These are phyloP conservation scores for Hemisphaericaspora xylanilytica DNA, from an alignment of 1,139 yeast genomes.

Conservation along the genomic window DNA sequence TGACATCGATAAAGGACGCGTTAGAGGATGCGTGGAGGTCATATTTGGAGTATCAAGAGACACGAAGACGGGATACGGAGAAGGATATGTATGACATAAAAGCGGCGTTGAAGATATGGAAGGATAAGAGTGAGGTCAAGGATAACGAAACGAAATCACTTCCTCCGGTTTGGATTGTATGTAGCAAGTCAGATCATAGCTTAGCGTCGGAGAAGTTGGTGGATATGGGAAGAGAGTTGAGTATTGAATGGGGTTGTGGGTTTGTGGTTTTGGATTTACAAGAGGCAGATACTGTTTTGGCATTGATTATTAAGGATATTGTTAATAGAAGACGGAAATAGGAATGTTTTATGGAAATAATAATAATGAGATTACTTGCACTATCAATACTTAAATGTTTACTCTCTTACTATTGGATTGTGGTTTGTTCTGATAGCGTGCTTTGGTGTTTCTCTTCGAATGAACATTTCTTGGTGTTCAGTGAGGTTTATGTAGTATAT, in stretches of 20 bases:
- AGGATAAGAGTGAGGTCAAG: slow-evolving; percentile 33
- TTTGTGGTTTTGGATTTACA: slow-evolving; percentile 57
- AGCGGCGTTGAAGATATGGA: slow-evolving; percentile 58
- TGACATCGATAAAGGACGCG: slow-evolving; percentile 50
- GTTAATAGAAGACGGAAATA: slow-evolving; percentile 38
- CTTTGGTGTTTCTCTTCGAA: no score
- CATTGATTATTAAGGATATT: slow-evolving; percentile 58
- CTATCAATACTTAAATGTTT: no score
- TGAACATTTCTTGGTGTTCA: no score
- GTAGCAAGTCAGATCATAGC: slow-evolving; percentile 57
- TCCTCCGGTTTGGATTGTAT: slow-evolving; percentile 67
- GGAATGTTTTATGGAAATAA: no score
- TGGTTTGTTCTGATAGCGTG: no score
- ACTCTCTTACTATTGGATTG: no score
- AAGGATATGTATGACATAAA: slow-evolving; percentile 62
- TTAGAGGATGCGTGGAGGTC: slow-evolving; percentile 75
- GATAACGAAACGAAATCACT: slow-evolving; percentile 50
- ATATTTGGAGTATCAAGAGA: slow-evolving; percentile 49
- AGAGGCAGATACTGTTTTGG: slow-evolving; percentile 53
- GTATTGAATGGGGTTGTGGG: slow-evolving; percentile 61
- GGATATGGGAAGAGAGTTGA: slow-evolving; percentile 54
- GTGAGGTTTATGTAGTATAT: no score
- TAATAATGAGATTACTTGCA: no score
- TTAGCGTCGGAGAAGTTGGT: slow-evolving; percentile 58
- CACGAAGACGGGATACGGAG: slow-evolving; percentile 64